These are phyloP conservation scores for Aphanomyces invadans DNA, from an alignment of 352 stramenopile genomes.

Conservation along the genomic window DNA sequence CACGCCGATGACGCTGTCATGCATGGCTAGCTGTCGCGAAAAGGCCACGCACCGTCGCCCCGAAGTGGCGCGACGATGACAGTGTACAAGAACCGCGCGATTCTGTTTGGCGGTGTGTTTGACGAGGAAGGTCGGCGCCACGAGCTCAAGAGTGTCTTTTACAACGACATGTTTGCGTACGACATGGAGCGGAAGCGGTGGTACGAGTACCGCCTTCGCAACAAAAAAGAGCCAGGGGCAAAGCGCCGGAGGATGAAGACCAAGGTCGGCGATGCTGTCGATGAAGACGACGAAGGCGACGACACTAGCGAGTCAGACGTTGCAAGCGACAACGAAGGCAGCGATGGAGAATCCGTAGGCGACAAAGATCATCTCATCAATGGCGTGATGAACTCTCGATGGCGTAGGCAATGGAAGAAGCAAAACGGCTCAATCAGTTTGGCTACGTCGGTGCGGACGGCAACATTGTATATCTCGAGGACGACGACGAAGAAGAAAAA, in stretches of 20 bases:
- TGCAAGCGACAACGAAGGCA: slow-evolving; percentile 66
- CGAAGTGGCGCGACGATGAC: slow-evolving; percentile 75
- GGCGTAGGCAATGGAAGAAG: slow-evolving; percentile 27
- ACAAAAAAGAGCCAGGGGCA: slow-evolving; percentile 62
- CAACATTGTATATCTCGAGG: slow-evolving; percentile 93
- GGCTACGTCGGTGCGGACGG: slow-evolving; percentile 92
- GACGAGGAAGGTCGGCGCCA: slow-evolving; percentile 86
- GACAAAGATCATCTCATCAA: neutral
- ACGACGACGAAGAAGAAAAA: slow-evolving; percentile 77
- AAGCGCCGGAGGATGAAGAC: slow-evolving; percentile 64
- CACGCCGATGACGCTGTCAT: slow-evolving; percentile 1
- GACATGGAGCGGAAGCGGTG: slow-evolving; percentile 94
- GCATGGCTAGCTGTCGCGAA: slow-evolving; percentile 50
- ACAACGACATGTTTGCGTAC: slow-evolving; percentile 96
- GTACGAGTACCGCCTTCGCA: slow-evolving; percentile 88
- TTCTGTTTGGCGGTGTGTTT: slow-evolving; percentile 95
- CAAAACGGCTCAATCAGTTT: slow-evolving; percentile 82
- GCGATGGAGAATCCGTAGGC: slow-evolving; percentile 49
- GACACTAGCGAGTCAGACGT: slow-evolving; percentile 40
- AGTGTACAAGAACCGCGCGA: slow-evolving; percentile 91
- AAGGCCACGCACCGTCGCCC: slow-evolving; percentile 73
- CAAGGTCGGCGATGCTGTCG: slow-evolving; percentile 31
- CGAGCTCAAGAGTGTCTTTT: slow-evolving; percentile 89
- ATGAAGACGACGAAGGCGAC: slow-evolving; percentile 34
- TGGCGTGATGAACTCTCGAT: neutral